Evolutionary conservation across 768 basidiomycete genomes (phyloP).

Genomic region (Tylopilus vinaceipallidus): DNA sequence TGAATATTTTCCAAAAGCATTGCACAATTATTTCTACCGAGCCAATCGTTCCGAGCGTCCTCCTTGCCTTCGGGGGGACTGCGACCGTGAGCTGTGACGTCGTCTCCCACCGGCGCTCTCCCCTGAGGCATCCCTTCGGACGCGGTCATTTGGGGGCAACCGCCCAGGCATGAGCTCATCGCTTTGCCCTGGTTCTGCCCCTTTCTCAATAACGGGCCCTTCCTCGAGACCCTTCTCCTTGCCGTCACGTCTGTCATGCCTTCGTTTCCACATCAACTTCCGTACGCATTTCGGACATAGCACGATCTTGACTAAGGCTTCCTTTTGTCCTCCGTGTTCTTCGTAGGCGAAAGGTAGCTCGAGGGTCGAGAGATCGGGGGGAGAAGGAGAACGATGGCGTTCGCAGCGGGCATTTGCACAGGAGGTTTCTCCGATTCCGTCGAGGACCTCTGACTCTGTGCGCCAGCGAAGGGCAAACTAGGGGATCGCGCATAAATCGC

Average conservation of each 20-base stretch:
- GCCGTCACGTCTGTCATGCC: slow-evolving; percentile 51
- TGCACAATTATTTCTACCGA: too few species aligned
- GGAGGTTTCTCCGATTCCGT: slow-evolving; percentile 79
- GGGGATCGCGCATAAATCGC: background rate
- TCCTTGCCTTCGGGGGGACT: slow-evolving; percentile 24
- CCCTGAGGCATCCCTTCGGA: background rate
- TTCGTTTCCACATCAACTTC: slow-evolving; percentile 86
- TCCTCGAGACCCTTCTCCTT: slow-evolving; percentile 1
- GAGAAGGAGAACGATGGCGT: slow-evolving; percentile 44
- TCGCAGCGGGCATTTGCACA: slow-evolving; percentile 89
- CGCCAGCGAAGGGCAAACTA: slow-evolving; percentile 93
- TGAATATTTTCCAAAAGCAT: too few species aligned
- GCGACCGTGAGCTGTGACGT: slow-evolving; percentile 27
- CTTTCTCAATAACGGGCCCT: background rate
- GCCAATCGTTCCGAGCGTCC: too few species aligned
- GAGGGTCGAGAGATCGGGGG: slow-evolving; percentile 58
- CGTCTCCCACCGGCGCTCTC: background rate
- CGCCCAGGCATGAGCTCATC: background rate
- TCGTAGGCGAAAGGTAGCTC: slow-evolving; percentile 90
- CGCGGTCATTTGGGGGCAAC: background rate
- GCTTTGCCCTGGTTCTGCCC: background rate
- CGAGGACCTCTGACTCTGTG: slow-evolving; percentile 86
- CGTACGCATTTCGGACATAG: slow-evolving; percentile 74
- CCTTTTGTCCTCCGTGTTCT: slow-evolving; percentile 73
- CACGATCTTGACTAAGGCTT: slow-evolving; percentile 88